Evolutionary conservation across 176 grass and related monocot species (phyloP).

Genomic region (Oryza longistaminata): DNA sequence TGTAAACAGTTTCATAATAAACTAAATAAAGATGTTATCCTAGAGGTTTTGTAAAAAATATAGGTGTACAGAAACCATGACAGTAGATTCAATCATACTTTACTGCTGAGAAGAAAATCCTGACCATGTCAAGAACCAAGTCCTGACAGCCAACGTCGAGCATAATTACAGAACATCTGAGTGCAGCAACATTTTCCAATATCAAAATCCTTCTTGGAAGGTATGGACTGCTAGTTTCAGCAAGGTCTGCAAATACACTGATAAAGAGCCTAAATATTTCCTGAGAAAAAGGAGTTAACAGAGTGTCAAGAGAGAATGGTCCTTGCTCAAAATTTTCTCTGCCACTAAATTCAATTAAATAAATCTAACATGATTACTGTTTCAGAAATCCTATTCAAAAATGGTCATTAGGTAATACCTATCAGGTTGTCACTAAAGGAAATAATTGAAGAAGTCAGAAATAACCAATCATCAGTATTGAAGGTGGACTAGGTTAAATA

Average conservation of each 20-base stretch:
- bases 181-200: constrained; percentile 77
- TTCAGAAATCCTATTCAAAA: constrained; percentile 7
- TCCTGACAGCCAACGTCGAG: constrained; percentile 81
- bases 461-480: constrained; percentile 17
- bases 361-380: constrained; percentile 8
- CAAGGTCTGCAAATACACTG: constrained; percentile 73
- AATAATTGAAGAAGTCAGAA: background rate
- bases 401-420: constrained; percentile 11
- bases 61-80: constrained; percentile 20
- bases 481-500: constrained; percentile 80
- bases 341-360: constrained; percentile 18
- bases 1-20: constrained; percentile 41
- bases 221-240: constrained; percentile 79
- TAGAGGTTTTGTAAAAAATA: constrained; percentile 4
- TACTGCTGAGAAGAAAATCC: constrained; percentile 72
- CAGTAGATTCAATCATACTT: constrained; percentile 54
- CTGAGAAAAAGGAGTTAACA: constrained; percentile 50
- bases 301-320: constrained; percentile 13
- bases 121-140: constrained; percentile 85
- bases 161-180: constrained; percentile 90
- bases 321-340: constrained; percentile 9
- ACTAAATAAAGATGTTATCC: background rate
- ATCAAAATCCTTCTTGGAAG: constrained; percentile 92
- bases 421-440: constrained; percentile 14
- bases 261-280: constrained; percentile 94